Evolutionary conservation across 805 yeast species (phyloP), one percentile per base, ranked within the genome.

Genomic region (Metschnikowia rubicola): DNA sequence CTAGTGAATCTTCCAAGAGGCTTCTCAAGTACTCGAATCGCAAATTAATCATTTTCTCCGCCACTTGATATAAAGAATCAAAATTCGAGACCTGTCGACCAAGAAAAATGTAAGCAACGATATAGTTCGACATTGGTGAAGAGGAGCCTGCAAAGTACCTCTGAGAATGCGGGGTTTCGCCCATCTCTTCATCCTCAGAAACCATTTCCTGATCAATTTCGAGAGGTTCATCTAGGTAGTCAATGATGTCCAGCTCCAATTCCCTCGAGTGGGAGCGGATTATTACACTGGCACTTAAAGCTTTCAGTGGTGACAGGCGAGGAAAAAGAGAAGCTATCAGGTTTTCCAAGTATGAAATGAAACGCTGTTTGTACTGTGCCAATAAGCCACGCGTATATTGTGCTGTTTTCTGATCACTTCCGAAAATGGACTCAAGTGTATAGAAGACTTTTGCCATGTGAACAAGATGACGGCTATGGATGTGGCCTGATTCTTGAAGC

Each of bases 401-500:
- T 28, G 55, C 54, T 2, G 46, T 19, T 8, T 44, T 30, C 21
- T 65, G 51, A 0, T 54, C 41, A n/a, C 58, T 58, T 8, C 32
- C 41, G 46, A 68, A 68, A 6, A 52, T 48, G 2, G 41, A 33
- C 12, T 64, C 66, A 5, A 70, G 56, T 2, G 71, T 61, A 46
- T 62, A 63, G 52, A 59, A 70, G 17, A 71, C 55, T 41, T 68
- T 67, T 15, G 74, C 68, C 49, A 61, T 63, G 41, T 62, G 60
- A 3, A 69, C 56, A 35, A 61, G 61, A 21, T 48, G 44, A 2
- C 70, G 60, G 2, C 73, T 62, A 45, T 58, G 64, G 8, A 41
- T 38, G 37, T 59, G 46, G 7, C 49, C 31, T 9, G 48, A 32
- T 2, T 51, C 45, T 19, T 48, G 48, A 26, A 67, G 50, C 41